Evolutionary conservation across 139 green algal species (phyloP), one percentile per base, ranked within the genome.

Genomic region (Chlamydomonas sp.): DNA sequence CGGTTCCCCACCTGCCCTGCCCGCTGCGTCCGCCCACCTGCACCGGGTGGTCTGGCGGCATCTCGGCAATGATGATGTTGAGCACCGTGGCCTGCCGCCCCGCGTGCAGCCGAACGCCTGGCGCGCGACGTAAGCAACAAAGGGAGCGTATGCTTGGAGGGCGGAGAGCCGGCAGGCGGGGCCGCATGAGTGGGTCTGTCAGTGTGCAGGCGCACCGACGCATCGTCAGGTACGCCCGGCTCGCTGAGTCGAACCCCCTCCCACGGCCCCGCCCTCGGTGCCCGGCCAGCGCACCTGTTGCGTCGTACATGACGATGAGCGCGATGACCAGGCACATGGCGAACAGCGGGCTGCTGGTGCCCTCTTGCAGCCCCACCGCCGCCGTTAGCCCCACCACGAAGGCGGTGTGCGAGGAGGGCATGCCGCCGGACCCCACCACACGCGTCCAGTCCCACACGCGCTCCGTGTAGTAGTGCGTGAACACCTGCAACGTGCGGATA

Each of bases 31-130:
- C 7, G 77, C 64, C 15, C 58, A 87, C 82, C n/a, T 84, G 88
- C 0, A 96, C 92, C 0, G 96, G 96, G 69, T 98, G 96, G 68
- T 97, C 95, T 0, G 91, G 88, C 16, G 96, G 96, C 73, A 98
- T 89, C 87, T 97, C 93, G 2, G 80, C 76, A 2, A 92, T 88
- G 81, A 92, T 84, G 15, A 82, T 85, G 64, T 97, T 97, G 1
- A 97, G 86, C 12, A 95, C 93, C 0, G 79, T 86, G 18, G 95
- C 94, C 69, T 95, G 92, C 59, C 90, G 83, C 16, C 94, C 94
- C 4, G 93, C 92, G 69, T 95, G 93, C 82, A 95, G 88, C 17
- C 94, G 80, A 16, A 97, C 92, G 0, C 92, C 91, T 59, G 80
- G 84, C 16, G 91, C 72, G 69, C 63, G 17, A 6, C 60, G 6